These are phyloP conservation scores for Aureobasidium sp. DNA, from an alignment of 2,329 filamentous ascomycete species.

Conservation along the genomic window DNA sequence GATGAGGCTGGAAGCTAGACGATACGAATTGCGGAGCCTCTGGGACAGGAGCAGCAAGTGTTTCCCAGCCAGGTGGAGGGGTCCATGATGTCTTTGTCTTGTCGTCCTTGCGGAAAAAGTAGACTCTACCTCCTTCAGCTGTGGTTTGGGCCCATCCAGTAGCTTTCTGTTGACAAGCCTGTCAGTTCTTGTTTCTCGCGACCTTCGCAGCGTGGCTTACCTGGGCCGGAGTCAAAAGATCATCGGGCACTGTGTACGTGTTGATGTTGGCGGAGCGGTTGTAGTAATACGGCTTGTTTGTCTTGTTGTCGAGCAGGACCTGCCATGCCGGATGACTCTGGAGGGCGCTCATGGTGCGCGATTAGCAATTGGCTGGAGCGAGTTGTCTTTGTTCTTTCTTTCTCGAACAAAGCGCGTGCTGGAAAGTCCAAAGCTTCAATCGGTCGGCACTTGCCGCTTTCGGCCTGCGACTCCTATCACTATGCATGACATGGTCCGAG, in stretches of 20 bases:
- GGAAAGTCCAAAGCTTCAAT: background rate
- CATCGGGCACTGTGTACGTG: constrained; percentile 89
- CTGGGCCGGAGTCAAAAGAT: constrained; percentile 76
- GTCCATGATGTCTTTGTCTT: constrained; percentile 84
- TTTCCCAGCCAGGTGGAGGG: constrained; percentile 51
- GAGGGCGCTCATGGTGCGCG: constrained; percentile 1
- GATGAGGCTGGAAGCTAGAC: constrained; percentile 30
- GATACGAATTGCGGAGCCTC: constrained; percentile 21
- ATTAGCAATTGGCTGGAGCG: background rate
- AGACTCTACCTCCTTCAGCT: constrained; percentile 76
- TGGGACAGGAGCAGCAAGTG: constrained; percentile 1
- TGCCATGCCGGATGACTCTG: constrained; percentile 55
- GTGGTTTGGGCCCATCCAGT: constrained; percentile 78
- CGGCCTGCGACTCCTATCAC: background rate
- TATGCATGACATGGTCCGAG: background rate
- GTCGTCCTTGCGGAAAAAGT: constrained; percentile 88
- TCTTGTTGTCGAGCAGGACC: constrained; percentile 67
- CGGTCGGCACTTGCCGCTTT: constrained; percentile 3
- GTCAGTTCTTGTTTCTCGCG: constrained; percentile 38
- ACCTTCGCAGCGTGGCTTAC: constrained; percentile 37
- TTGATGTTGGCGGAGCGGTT: constrained; percentile 79
- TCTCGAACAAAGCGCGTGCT: background rate
- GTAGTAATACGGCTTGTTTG: constrained; percentile 81
- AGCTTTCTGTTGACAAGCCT: constrained; percentile 45
- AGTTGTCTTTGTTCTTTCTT: constrained; percentile 5